Evolutionary conservation across 2,329 filamentous ascomycete species (phyloP).

Genomic region (Trichophyton verrucosum): DNA sequence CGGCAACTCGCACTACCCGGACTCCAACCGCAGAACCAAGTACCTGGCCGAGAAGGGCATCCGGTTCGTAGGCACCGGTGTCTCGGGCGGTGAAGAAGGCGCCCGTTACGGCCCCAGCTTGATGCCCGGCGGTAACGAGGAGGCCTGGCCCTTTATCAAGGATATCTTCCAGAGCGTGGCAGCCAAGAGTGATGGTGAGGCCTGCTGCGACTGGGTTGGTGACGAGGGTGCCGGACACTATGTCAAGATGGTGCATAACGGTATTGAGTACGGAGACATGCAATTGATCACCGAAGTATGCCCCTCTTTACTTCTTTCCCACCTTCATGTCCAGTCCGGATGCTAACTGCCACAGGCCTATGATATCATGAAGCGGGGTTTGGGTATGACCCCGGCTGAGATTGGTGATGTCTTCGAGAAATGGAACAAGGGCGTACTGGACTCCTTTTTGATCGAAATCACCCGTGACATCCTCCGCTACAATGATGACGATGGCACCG

Average conservation of each 20-base stretch:
- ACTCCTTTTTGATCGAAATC: slow-evolving; percentile 99
- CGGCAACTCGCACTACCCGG: slow-evolving; percentile 98
- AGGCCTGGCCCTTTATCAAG: slow-evolving; percentile 96
- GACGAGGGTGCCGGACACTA: slow-evolving; percentile 99
- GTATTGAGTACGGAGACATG: slow-evolving; percentile 99
- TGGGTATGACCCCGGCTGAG: slow-evolving; percentile 80
- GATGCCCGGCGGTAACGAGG: slow-evolving; percentile 98
- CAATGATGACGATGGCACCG: slow-evolving; percentile 84
- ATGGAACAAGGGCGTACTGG: slow-evolving; percentile 98
- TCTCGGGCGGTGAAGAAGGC: slow-evolving; percentile 98
- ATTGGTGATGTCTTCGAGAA: slow-evolving; percentile 87
- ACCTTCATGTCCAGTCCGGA: no score
- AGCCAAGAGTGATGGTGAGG: slow-evolving; percentile 92
- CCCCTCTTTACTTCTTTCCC: background rate
- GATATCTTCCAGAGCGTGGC: slow-evolving; percentile 97
- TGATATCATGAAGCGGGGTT: slow-evolving; percentile 98
- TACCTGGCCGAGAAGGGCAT: slow-evolving; percentile 81
- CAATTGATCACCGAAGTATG: slow-evolving; percentile 96
- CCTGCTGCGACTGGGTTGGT: slow-evolving; percentile 99
- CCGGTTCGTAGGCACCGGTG: slow-evolving; percentile 90
- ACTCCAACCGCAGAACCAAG: slow-evolving; percentile 91
- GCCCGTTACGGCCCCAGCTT: slow-evolving; percentile 92
- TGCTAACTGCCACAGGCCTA: slow-evolving; percentile 56
- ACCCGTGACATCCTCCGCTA: slow-evolving; percentile 97
- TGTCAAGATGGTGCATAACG: slow-evolving; percentile 99